Evolutionary conservation across 441 rosid genomes (phyloP), one percentile per base, ranked within the genome.

Genomic region (Capsella rubella): DNA sequence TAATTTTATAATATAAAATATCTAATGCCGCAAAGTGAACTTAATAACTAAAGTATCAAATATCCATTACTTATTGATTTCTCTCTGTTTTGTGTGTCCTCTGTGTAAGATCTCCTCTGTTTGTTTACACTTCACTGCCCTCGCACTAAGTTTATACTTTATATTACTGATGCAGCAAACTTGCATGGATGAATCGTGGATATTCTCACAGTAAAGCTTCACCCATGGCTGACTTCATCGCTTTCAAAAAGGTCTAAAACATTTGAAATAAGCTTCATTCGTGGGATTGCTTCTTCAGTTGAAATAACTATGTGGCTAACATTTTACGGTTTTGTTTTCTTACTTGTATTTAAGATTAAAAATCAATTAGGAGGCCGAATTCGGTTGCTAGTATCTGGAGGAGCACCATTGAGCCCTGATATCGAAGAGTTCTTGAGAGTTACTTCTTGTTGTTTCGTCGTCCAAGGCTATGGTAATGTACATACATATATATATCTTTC

Each of bases 391-490:
- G 76, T 89, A 56, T 89, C 97, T 3, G 99, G 99, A 37, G 97
- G 91, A 13, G 97, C 98, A 54, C 90, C 99, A 10, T 53, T 94
- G 79, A 83, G 94, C 74, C 28, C 84, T 50, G 95, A 90, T 65
- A 87, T 94, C 4, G 99, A 94, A 77, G 97, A 92, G 77, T 94
- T 94, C 87, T 76, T 94, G 79, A 85, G 97, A 68, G 97, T 94
- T 25, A 92, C 97, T 72, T 87, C 78, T 69, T 92, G 97, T 71
- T 87, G 89, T 77, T 89, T 89, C 55, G 82, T 92, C n/a, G 61
- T 91, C 69, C 93, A 89, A 82, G 97, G 99, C 76, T 94, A 94
- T 21, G 97, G 97, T 91, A 31, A 31, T 29, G 5, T 31, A 31
- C 5, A 5, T 31, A 31, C 5, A 90, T 69, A 28, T 27, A 9